These are phyloP conservation scores for Citrus inodora DNA, from an alignment of 345 rosid species.

Conservation along the genomic window DNA sequence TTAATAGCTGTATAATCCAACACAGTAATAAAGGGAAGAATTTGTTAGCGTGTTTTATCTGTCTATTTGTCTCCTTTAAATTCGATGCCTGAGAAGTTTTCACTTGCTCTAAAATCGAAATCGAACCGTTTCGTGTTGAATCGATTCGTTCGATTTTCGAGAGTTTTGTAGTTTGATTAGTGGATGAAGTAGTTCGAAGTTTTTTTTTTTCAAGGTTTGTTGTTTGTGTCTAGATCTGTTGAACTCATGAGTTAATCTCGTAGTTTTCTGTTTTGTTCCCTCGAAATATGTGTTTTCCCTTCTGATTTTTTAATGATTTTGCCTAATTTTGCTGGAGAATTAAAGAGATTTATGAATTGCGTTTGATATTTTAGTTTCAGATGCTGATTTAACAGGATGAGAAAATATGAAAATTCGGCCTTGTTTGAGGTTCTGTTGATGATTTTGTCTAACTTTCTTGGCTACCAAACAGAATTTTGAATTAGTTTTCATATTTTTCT, in stretches of 20 bases:
- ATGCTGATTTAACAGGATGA: no score
- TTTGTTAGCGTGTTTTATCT: background rate
- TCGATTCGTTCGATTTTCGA: background rate
- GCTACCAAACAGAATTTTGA: background rate
- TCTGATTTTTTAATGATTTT: background rate
- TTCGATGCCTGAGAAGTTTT: background rate
- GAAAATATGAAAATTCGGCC: no score
- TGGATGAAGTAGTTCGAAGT: background rate
- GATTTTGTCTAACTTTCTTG: background rate
- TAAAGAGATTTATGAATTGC: background rate
- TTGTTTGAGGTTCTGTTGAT: background rate
- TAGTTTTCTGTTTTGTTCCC: slow-evolving; percentile 11
- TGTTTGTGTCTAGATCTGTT: slow-evolving; percentile 23
- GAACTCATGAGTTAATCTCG: background rate
- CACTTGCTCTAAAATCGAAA: background rate
- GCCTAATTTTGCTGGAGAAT: background rate
- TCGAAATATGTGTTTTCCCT: background rate
- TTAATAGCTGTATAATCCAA: slow-evolving; percentile 12
- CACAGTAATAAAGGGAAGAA: background rate
- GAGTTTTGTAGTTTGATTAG: background rate
- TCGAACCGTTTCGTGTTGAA: background rate
- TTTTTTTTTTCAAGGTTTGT: slow-evolving; percentile 6
- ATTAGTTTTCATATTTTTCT: background rate
- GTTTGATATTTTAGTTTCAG: background rate
- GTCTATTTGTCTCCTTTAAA: background rate